These are phyloP conservation scores for Mycotypha africana DNA, from an alignment of 371 early-diverging fungal species.

Conservation along the genomic window DNA sequence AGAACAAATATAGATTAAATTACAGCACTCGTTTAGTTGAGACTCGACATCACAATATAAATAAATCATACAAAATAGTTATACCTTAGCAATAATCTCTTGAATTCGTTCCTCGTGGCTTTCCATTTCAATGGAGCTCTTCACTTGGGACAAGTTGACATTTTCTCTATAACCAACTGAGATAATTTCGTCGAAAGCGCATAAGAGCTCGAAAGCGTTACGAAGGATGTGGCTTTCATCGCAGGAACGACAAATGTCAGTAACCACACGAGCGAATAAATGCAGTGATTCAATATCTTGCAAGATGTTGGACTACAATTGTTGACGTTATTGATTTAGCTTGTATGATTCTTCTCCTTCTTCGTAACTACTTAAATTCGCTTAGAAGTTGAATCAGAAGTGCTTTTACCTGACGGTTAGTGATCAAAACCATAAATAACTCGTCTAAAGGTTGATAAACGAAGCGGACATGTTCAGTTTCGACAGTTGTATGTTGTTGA, in stretches of 20 bases:
- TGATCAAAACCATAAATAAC: constrained; percentile 86
- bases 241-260: constrained; percentile 88
- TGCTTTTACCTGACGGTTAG: constrained; percentile 55
- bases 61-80: no score
- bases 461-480: constrained; percentile 94
- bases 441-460: constrained; percentile 96
- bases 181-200: constrained; percentile 95
- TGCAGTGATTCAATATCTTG: constrained; percentile 95
- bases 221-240: constrained; percentile 67
- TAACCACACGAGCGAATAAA: constrained; percentile 88
- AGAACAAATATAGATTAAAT: no score
- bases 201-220: constrained; percentile 83
- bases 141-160: constrained; percentile 80
- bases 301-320: constrained; percentile 63
- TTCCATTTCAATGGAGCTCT: constrained; percentile 93
- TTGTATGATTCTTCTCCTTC: background rate
- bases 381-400: background rate
- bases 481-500: constrained; percentile 95
- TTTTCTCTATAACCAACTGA: constrained; percentile 85
- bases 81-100: constrained; percentile 88
- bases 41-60: background rate
- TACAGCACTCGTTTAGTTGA: no score
- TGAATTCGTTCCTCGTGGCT: constrained; percentile 95
- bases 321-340: background rate
- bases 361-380: no score